phyloP scores from a whole-genome alignment of 75 land plant genomes.

The Picea glauca region DNA sequence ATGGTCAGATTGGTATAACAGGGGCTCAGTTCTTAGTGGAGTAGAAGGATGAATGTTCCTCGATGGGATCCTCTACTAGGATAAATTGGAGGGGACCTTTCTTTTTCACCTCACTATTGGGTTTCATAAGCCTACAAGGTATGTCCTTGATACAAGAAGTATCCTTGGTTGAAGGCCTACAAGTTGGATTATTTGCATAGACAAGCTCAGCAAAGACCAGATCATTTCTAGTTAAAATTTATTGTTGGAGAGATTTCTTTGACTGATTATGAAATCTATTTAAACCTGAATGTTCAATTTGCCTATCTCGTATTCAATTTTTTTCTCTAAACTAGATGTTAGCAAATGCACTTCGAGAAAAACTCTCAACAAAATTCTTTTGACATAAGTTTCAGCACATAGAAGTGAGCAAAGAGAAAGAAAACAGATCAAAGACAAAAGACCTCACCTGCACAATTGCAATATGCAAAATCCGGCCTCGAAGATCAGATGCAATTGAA shows the following conservation, averaged over 20 bases:
- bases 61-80: too few relatives aligned
- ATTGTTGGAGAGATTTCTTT: too few relatives aligned
- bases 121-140: neutral
- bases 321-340: too few relatives aligned
- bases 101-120: too few relatives aligned
- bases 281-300: neutral
- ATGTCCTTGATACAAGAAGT: neutral
- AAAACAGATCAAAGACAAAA: neutral
- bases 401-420: neutral
- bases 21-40: neutral
- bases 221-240: too few relatives aligned
- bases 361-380: neutral
- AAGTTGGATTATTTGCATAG: neutral
- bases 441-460: constrained; percentile 78
- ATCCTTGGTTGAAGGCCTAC: neutral
- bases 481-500: constrained; percentile 61
- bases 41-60: neutral
- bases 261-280: neutral
- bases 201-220: neutral
- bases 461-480: constrained; percentile 54
- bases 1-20: too few relatives aligned
- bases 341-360: too few relatives aligned
- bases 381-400: too few relatives aligned
- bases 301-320: neutral
- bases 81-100: too few relatives aligned